A percentile compares a stretch with the other conserved stretches of the same genome.
Evolutionary conservation across 805 yeast genomes (phyloP).

Genomic region (Sugiyamaella lignohabitans): DNA sequence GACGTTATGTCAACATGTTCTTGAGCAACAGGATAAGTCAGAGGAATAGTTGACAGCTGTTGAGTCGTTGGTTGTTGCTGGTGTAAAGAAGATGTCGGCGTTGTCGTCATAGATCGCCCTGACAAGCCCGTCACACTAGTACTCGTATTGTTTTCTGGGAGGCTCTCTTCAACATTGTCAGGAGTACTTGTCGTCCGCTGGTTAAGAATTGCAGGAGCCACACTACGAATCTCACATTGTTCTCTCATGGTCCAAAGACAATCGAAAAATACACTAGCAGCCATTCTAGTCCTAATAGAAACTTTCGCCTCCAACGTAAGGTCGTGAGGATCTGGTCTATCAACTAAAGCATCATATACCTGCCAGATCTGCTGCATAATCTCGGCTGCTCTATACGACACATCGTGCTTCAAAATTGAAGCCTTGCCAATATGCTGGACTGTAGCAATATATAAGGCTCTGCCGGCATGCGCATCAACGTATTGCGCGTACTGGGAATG

Average conservation of each 20-base stretch:
- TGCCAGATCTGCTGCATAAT: constrained; percentile 95
- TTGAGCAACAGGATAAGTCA: neutral
- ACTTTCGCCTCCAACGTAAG: constrained; percentile 16
- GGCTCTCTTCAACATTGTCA: constrained; percentile 9
- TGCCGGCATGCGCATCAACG: constrained; percentile 67
- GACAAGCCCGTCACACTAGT: neutral
- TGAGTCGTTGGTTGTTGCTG: neutral
- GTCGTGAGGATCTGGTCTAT: constrained; percentile 34
- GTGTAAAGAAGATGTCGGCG: neutral
- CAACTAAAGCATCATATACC: constrained; percentile 61
- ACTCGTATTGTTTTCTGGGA: neutral
- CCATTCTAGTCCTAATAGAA: constrained; percentile 72
- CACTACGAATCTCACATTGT: constrained; percentile 54
- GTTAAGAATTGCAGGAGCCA: constrained; percentile 31
- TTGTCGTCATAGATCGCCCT: neutral
- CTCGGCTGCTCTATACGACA: constrained; percentile 88
- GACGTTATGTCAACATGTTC: no score
- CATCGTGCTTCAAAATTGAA: constrained; percentile 82
- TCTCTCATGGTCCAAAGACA: constrained; percentile 78
- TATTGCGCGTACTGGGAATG: constrained; percentile 67
- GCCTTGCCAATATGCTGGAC: constrained; percentile 58
- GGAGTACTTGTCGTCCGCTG: constrained; percentile 16
- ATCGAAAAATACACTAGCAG: constrained; percentile 90
- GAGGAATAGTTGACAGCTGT: neutral
- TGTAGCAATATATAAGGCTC: constrained; percentile 39